phyloP scores from a whole-genome alignment of 2,329 filamentous ascomycete genomes.

The Berkeleyomyces basicola region DNA sequence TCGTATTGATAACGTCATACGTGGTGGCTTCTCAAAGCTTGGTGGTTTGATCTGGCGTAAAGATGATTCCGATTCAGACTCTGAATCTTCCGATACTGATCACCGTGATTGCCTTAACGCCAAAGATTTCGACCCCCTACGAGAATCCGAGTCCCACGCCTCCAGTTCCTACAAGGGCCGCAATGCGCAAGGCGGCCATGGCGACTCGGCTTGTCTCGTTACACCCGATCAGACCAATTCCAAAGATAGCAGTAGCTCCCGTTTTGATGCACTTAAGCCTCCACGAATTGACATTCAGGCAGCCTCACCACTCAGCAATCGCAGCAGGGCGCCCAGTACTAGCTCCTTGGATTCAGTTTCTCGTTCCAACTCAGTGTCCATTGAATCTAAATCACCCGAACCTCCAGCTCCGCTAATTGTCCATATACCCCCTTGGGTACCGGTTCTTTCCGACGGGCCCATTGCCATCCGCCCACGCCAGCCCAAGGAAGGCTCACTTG shows the following conservation, averaged over 20 bases:
- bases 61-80: conserved; percentile 21
- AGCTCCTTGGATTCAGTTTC: neutral
- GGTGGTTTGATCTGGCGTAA: conserved; percentile 42
- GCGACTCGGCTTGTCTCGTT: neutral
- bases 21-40: conserved; percentile 38
- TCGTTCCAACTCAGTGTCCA: conserved; percentile 22
- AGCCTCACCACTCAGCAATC: conserved; percentile 20
- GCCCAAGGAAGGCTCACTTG: neutral
- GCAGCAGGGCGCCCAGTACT: neutral
- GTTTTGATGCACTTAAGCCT: conserved; percentile 33
- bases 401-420: neutral
- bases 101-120: conserved; percentile 10
- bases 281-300: conserved; percentile 31
- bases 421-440: neutral
- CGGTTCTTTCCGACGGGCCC: conserved; percentile 13
- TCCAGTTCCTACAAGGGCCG: neutral
- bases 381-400: conserved; percentile 23
- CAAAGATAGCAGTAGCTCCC: conserved; percentile 25
- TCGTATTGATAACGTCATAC: conserved; percentile 56
- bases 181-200: neutral
- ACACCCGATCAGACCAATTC: conserved; percentile 18
- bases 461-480: conserved; percentile 15
- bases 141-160: neutral
- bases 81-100: conserved; percentile 14
- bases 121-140: neutral